Evolutionary conservation across 1,284 basidiomycete genomes (phyloP).

Genomic region (Apiotrichum siamense): DNA sequence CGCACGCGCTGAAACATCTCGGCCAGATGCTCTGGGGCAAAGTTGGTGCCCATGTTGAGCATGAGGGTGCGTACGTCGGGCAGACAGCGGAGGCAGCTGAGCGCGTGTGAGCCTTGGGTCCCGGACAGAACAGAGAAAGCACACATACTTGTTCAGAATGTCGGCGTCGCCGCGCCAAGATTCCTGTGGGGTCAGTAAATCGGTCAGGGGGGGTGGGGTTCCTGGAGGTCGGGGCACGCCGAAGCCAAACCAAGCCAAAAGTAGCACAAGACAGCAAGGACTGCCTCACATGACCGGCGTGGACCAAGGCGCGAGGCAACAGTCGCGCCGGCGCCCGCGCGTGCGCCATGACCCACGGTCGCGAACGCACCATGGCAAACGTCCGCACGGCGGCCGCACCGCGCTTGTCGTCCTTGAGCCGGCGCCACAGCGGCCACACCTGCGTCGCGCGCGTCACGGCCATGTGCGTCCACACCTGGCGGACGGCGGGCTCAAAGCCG

Average conservation of each 20-base stretch:
- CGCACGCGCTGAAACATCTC: conserved; percentile 44
- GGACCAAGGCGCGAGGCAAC: no score
- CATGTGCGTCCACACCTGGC: conserved; percentile 41
- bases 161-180: conserved; percentile 47
- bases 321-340: background rate
- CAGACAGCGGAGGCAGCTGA: conserved; percentile 39
- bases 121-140: background rate
- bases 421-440: conserved; percentile 33
- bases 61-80: conserved; percentile 33
- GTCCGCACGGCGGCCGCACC: conserved; percentile 20
- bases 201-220: no score
- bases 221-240: no score
- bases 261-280: no score
- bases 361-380: conserved; percentile 23
- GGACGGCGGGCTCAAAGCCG: conserved; percentile 19
- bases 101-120: background rate
- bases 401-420: conserved; percentile 22
- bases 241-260: background rate
- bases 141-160: conserved; percentile 46
- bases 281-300: no score
- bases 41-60: conserved; percentile 48
- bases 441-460: conserved; percentile 27
- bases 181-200: conserved; percentile 21
- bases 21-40: conserved; percentile 47
- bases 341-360: no score